phyloP scores from a whole-genome alignment of 768 basidiomycete species.

The Tremella fuciformis region DNA sequence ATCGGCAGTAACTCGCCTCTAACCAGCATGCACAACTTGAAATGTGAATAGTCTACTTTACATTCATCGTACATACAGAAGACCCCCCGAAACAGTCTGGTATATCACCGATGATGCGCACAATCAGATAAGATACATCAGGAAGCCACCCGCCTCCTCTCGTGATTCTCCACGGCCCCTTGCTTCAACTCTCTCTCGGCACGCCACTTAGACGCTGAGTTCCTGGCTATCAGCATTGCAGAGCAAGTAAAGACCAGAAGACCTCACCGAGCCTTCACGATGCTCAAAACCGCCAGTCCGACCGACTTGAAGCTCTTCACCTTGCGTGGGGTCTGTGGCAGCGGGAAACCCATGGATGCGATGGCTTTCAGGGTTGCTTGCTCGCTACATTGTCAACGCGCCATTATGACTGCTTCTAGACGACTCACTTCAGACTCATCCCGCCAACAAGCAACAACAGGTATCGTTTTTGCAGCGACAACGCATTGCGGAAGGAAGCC shows the following conservation, averaged over 20 bases:
- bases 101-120: neutral
- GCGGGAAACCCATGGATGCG: conserved; percentile 49
- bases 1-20: neutral
- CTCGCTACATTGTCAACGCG: conserved; percentile 30
- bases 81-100: neutral
- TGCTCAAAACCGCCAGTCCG: conserved; percentile 37
- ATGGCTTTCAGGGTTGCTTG: conserved; percentile 47
- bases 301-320: conserved; percentile 39
- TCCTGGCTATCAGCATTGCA: conserved; percentile 21
- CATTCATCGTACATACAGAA: neutral
- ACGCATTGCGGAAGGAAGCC: conserved; percentile 68
- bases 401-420: neutral
- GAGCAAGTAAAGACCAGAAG: neutral
- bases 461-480: conserved; percentile 85
- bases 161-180: conserved; percentile 18
- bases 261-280: conserved; percentile 42
- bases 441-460: conserved; percentile 66
- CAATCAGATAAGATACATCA: neutral
- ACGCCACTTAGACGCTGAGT: conserved; percentile 32
- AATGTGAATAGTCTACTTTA: too few species aligned
- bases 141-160: conserved; percentile 27
- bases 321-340: conserved; percentile 21
- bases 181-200: conserved; percentile 29
- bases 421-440: conserved; percentile 47
- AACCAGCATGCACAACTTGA: too few species aligned